Evolutionary conservation across 805 yeast genomes (phyloP), one percentile per base, ranked within the genome.

Genomic region (Vanderwaltozyma verrucispora): DNA sequence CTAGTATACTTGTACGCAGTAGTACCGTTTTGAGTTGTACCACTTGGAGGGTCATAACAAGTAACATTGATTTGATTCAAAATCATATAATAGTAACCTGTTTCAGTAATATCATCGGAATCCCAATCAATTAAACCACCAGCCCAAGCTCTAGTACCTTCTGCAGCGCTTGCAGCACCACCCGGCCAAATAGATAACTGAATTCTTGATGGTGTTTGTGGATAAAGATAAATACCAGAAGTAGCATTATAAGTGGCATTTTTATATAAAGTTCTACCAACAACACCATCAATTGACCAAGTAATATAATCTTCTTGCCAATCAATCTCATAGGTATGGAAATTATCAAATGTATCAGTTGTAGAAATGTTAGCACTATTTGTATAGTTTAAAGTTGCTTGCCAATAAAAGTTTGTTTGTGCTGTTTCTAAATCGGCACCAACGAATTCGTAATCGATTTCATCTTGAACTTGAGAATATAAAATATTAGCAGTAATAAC

Each of bases 91-190:
- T 74, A 80, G 65, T 87, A 88, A n/a, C 96, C 96, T 36, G 78
- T 73, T 40, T 80, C 65, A 42, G 67, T 51, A 41, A 87, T 72
- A 60, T 86, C 96, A 3, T 67, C 56, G 12, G 88, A 71, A 57
- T 80, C 62, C 96, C 96, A 88, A 64, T 84, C 68, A 43, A 88
- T 75, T 21, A 45, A 66, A 63, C 96, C 96, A 63, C 95, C 95
- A 27, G 95, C 83, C 88, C 88, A 87, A 40, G 69, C 80, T 43
- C 73, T 67, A 12, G 87, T 80, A 67, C 88, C 88, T 20, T 51
- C 45, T 17, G 71, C 73, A 50, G 69, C 71, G 23, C 66, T 50
- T 9, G 70, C 44, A 43, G 62, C 68, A 59, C 87, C 88, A 64
- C 74, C 88, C 2, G 89, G 86, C 89, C 89, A 81, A 40, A 81